These are phyloP conservation scores for Anthoceros angustus DNA, from an alignment of 225 moss, liverwort and hornwort genomes.

Conservation along the genomic window DNA sequence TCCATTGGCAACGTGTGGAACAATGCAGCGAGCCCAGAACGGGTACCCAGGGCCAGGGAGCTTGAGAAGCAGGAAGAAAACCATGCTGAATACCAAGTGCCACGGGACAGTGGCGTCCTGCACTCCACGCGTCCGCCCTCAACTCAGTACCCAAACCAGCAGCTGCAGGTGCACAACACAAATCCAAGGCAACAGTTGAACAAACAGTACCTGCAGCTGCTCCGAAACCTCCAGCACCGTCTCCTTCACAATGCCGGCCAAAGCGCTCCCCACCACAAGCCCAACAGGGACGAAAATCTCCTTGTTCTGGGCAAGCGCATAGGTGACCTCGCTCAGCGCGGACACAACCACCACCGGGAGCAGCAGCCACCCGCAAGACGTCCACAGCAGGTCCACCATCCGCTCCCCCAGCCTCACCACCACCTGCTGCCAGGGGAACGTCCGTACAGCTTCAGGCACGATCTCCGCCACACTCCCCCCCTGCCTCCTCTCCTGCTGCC, in stretches of 20 bases:
- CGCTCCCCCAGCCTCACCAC: slow-evolving; percentile 23
- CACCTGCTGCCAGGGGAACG: slow-evolving; percentile 35
- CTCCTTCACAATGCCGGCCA: slow-evolving; percentile 36
- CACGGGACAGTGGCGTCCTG: slow-evolving; percentile 26
- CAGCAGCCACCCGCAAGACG: slow-evolving; percentile 35
- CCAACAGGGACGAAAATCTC: slow-evolving; percentile 27
- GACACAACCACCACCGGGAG: slow-evolving; percentile 39
- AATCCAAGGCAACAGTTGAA: slow-evolving; percentile 2
- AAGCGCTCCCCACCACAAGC: slow-evolving; percentile 32
- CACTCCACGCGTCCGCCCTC: slow-evolving; percentile 4
- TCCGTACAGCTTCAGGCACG: slow-evolving; percentile 31
- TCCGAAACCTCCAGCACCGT: slow-evolving; percentile 19
- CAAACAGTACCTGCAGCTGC: slow-evolving; percentile 8
- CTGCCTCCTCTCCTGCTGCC: background rate
- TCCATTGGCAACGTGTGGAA: slow-evolving; percentile 47
- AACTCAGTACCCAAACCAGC: background rate
- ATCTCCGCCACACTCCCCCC: slow-evolving; percentile 13
- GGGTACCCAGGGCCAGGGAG: slow-evolving; percentile 22
- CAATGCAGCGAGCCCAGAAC: slow-evolving; percentile 25
- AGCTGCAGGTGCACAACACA: slow-evolving; percentile 4
- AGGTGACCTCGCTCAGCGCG: slow-evolving; percentile 39
- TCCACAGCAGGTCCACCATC: slow-evolving; percentile 29
- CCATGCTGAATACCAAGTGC: slow-evolving; percentile 29
- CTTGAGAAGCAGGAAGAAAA: slow-evolving; percentile 27
- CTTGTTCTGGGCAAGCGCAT: slow-evolving; percentile 30